Evolutionary conservation across 345 rosid species (phyloP).

Genomic region (Brassica cretica): DNA sequence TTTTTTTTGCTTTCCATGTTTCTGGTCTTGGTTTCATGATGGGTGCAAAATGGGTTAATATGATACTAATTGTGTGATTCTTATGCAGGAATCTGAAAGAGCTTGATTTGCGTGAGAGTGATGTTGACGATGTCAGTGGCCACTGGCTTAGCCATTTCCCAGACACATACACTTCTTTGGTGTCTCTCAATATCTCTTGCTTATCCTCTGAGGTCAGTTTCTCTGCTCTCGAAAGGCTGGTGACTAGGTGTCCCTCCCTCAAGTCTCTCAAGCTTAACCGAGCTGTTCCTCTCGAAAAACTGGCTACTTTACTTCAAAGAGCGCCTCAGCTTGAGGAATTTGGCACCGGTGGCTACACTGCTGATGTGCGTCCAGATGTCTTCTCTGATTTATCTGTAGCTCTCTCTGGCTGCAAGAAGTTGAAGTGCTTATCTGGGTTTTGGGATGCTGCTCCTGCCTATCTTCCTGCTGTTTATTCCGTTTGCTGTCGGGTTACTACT

Average conservation of each 20-base stretch:
- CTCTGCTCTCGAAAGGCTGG: neutral
- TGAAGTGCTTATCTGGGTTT: neutral
- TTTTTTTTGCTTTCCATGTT: neutral
- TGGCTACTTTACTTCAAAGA: neutral
- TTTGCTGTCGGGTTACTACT: neutral
- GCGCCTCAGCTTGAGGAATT: neutral
- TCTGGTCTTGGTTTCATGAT: neutral
- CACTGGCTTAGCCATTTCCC: neutral
- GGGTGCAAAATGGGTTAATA: neutral
- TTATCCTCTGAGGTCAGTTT: neutral
- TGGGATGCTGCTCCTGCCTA: neutral
- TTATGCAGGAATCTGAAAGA: neutral
- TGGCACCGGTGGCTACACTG: neutral
- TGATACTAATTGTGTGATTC: neutral
- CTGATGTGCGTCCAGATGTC: neutral
- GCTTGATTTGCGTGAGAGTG: neutral
- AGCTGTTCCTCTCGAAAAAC: neutral
- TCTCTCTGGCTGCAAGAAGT: neutral
- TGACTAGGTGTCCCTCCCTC: neutral
- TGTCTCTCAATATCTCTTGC: neutral
- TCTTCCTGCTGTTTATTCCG: neutral
- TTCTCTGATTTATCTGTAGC: neutral
- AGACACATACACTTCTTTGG: neutral
- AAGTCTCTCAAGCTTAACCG: neutral
- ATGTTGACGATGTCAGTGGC: neutral